Evolutionary conservation across 2,329 filamentous ascomycete species (phyloP).

Genomic region (Pseudogymnoascus sp.): DNA sequence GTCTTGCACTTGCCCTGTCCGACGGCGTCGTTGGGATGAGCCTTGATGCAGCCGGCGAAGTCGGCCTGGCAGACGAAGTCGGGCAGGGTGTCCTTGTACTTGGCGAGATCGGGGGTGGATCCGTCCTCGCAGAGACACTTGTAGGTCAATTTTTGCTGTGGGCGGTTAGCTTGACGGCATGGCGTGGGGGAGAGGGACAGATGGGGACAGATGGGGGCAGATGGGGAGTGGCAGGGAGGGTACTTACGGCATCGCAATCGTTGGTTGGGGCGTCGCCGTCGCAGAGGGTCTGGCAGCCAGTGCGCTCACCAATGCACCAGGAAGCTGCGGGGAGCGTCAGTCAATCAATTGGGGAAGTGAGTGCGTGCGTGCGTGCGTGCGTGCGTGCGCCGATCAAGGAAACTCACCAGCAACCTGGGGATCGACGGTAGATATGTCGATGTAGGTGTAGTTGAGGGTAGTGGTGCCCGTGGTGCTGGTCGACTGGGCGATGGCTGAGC

Average conservation of each 20-base stretch:
- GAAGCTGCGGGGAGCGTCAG: constrained; percentile 29
- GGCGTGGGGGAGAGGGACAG: background rate
- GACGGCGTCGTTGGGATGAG: constrained; percentile 38
- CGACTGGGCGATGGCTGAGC: constrained; percentile 20
- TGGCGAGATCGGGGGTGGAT: constrained; percentile 40
- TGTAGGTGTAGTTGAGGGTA: constrained; percentile 22
- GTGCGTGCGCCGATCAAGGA: background rate
- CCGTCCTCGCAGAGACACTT: constrained; percentile 51
- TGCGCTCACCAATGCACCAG: constrained; percentile 54
- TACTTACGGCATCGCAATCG: constrained; percentile 49
- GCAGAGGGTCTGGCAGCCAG: constrained; percentile 55
- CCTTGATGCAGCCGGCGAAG: constrained; percentile 41
- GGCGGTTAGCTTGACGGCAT: background rate
- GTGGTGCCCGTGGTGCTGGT: constrained; percentile 17
- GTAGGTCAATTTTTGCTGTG: constrained; percentile 44
- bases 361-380: background rate
- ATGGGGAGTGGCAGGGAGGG: background rate
- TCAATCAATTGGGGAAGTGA: background rate
- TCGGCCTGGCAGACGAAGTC: constrained; percentile 52
- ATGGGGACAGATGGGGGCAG: background rate
- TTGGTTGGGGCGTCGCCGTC: constrained; percentile 42
- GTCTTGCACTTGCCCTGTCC: constrained; percentile 41
- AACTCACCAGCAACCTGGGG: constrained; percentile 28
- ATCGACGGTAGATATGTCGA: constrained; percentile 36
- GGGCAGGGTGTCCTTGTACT: constrained; percentile 52